Evolutionary conservation across 768 basidiomycete species (phyloP).

Genomic region (Leccinum sublutescens): DNA sequence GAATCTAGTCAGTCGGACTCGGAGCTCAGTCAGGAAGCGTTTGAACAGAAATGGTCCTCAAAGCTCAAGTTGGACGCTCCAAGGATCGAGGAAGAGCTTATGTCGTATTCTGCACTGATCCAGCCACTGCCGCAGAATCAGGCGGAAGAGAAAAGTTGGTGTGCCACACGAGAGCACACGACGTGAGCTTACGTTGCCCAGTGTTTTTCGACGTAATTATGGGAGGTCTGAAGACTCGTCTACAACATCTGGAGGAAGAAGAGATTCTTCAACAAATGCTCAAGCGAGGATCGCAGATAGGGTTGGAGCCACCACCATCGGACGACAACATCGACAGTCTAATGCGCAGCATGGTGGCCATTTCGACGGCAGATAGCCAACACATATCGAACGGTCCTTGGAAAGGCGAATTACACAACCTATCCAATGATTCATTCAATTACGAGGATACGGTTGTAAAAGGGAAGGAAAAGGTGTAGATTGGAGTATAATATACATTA

Average conservation of each 20-base stretch:
- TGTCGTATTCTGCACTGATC: constrained; percentile 33
- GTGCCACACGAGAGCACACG: not conserved
- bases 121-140: constrained; percentile 31
- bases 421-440: constrained; percentile 19
- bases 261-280: constrained; percentile 41
- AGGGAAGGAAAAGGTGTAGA: constrained; percentile 25
- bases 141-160: constrained; percentile 42
- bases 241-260: constrained; percentile 44
- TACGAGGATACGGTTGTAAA: constrained; percentile 27
- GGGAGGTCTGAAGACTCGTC: constrained; percentile 34
- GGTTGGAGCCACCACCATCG: constrained; percentile 35
- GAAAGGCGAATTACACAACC: constrained; percentile 19
- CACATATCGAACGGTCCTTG: constrained; percentile 31
- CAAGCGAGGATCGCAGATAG: constrained; percentile 36
- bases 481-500: not conserved
- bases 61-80: constrained; percentile 35
- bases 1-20: constrained; percentile 42
- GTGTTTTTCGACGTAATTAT: constrained; percentile 40
- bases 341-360: constrained; percentile 41
- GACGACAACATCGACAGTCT: constrained; percentile 39
- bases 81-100: constrained; percentile 38
- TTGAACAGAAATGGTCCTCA: constrained; percentile 36
- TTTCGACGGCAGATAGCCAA: constrained; percentile 16
- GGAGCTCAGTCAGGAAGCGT: constrained; percentile 37
- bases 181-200: constrained; percentile 17